Percentiles rank a stretch among this genome's conserved stretches.
phyloP scores from a whole-genome alignment of 2,329 filamentous ascomycete species.

The Lasiodiplodia hormozganensis region DNA sequence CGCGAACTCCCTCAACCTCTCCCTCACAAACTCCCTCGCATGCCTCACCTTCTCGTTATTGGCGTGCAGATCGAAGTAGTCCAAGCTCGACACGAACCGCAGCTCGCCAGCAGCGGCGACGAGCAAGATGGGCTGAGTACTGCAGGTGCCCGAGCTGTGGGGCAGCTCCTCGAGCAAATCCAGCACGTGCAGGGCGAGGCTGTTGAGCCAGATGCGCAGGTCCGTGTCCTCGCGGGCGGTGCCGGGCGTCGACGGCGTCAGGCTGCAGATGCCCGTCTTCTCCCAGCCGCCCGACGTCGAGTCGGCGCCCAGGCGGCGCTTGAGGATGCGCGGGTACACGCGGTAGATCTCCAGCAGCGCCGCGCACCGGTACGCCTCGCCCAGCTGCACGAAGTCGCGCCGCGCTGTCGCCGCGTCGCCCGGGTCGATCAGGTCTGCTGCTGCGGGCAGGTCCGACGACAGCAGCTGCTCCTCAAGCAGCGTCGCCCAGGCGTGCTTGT shows the following conservation, averaged over 20 bases:
- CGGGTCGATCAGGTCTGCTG: slow-evolving; percentile 57
- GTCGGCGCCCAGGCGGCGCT: slow-evolving; percentile 47
- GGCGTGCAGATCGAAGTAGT: slow-evolving; percentile 45
- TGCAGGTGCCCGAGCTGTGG: slow-evolving; percentile 60
- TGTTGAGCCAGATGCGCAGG: slow-evolving; percentile 55
- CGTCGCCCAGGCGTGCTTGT: slow-evolving; percentile 47
- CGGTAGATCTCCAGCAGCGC: slow-evolving; percentile 63
- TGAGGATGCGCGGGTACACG: slow-evolving; percentile 59
- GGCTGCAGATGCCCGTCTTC: slow-evolving; percentile 19
- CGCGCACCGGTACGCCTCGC: slow-evolving; percentile 60
- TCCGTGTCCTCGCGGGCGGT: slow-evolving; percentile 41
- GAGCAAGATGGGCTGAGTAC: slow-evolving; percentile 61
- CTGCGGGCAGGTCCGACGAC: slow-evolving; percentile 53
- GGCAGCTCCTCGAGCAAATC: slow-evolving; percentile 58
- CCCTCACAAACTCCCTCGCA: slow-evolving; percentile 57
- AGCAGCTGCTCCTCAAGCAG: slow-evolving; percentile 58
- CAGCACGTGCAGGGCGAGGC: slow-evolving; percentile 59
- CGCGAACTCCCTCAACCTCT: slow-evolving; percentile 54
- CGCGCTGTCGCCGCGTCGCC: slow-evolving; percentile 61
- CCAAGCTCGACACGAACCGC: slow-evolving; percentile 50
- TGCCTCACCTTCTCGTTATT: slow-evolving; percentile 54
- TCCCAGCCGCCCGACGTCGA: slow-evolving; percentile 19
- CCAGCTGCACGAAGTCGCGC: slow-evolving; percentile 60
- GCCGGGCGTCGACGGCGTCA: slow-evolving; percentile 23
- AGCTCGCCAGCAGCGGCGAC: slow-evolving; percentile 60